Percentiles rank a stretch among this genome's conserved stretches.
Conservation (phyloP, 768 basidiomycete genomes). For the Boletus reticuloceps region DNA sequence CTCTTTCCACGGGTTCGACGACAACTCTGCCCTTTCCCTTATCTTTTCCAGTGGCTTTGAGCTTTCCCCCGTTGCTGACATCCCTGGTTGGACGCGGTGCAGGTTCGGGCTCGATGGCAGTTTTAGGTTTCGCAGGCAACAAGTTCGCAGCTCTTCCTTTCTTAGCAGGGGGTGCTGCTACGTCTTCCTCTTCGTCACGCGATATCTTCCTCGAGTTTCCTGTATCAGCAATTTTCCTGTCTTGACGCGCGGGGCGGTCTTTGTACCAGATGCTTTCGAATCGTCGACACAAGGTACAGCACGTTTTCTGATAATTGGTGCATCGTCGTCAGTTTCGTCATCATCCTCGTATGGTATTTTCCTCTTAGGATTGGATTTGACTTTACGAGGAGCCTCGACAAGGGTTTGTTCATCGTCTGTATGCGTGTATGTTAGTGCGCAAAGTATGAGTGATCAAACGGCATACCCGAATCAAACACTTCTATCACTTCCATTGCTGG, state of each 20-base stretch:
- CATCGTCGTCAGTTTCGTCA: constrained; percentile 1
- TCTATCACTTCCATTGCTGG: constrained; percentile 3
- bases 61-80: not conserved
- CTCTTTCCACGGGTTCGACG: not conserved
- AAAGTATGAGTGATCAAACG: not conserved
- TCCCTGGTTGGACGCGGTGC: not conserved
- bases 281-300: not conserved
- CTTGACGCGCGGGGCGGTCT: not conserved
- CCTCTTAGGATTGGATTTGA: not conserved
- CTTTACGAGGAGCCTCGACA: constrained; percentile 20
- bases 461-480: constrained; percentile 14
- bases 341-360: not conserved
- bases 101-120: not conserved
- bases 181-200: constrained; percentile 1
- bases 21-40: not conserved
- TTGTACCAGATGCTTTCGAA: not conserved
- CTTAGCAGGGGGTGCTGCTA: constrained; percentile 9
- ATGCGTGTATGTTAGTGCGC: not conserved
- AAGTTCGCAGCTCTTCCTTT: constrained; percentile 8
- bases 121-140: not conserved
- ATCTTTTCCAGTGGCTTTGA: not conserved
- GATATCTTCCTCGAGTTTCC: not conserved
- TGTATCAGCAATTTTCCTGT: not conserved
- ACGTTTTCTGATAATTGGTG: not conserved
- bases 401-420: constrained; percentile 30